Conservation (phyloP, 768 basidiomycete species). For the Rhodocollybia butyracea region DNA sequence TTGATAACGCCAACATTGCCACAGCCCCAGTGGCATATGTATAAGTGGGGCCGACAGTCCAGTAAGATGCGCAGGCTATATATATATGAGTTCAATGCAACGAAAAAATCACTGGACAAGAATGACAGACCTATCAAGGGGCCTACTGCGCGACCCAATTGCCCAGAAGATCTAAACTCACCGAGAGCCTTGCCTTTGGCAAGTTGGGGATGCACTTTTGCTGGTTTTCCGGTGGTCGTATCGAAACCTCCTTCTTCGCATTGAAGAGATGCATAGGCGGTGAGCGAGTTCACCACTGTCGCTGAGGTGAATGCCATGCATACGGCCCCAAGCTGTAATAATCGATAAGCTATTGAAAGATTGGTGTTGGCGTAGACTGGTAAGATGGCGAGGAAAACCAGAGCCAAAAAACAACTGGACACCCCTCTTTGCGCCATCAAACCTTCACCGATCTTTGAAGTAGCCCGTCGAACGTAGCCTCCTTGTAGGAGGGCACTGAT, state of each 20-base stretch:
- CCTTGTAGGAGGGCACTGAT: slow-evolving; percentile 89
- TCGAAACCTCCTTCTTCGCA: slow-evolving; percentile 72
- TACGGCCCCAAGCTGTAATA: slow-evolving; percentile 69
- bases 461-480: slow-evolving; percentile 86
- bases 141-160: slow-evolving; percentile 90
- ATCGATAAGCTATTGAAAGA: slow-evolving; percentile 42
- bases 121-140: slow-evolving; percentile 73
- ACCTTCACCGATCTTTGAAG: slow-evolving; percentile 73
- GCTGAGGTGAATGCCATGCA: slow-evolving; percentile 93
- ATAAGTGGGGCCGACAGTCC: slow-evolving; percentile 79
- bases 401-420: slow-evolving; percentile 64
- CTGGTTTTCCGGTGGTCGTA: slow-evolving; percentile 51
- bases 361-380: slow-evolving; percentile 49
- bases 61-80: slow-evolving; percentile 81
- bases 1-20: slow-evolving; percentile 61
- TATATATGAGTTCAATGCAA: not conserved
- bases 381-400: slow-evolving; percentile 69
- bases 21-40: slow-evolving; percentile 68
- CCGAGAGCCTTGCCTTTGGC: slow-evolving; percentile 86
- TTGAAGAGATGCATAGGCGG: slow-evolving; percentile 86
- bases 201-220: slow-evolving; percentile 59
- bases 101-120: slow-evolving; percentile 2
- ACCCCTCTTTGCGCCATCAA: slow-evolving; percentile 83
- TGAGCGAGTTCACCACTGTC: slow-evolving; percentile 92
- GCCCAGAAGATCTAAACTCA: slow-evolving; percentile 86